A percentile compares a stretch with the other conserved stretches of the same genome.
These are phyloP conservation scores for Ophiostoma quercus DNA, from an alignment of 2,329 filamentous ascomycete species.

Conservation along the genomic window DNA sequence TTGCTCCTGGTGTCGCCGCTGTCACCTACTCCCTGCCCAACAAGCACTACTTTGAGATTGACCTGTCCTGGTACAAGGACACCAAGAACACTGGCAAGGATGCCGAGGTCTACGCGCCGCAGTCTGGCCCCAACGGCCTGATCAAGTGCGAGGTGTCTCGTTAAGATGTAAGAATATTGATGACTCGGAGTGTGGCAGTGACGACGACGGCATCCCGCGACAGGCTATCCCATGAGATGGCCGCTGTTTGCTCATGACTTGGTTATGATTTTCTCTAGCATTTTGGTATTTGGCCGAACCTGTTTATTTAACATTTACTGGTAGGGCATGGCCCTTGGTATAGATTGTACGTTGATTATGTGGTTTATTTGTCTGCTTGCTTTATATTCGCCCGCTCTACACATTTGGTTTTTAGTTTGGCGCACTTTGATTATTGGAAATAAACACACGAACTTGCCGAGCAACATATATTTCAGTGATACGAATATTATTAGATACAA, in stretches of 20 bases:
- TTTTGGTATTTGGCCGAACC: not conserved
- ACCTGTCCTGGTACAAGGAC: conserved; percentile 94
- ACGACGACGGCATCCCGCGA: not conserved
- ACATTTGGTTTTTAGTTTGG: not conserved
- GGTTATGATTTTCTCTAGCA: not conserved
- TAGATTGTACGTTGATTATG: not conserved
- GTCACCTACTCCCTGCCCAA: conserved; percentile 87
- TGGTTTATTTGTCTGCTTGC: not conserved
- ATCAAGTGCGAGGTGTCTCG: conserved; percentile 88
- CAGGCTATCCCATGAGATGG: not conserved
- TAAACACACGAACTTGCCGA: not conserved
- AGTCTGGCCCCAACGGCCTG: conserved; percentile 87
- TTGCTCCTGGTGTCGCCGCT: conserved; percentile 62
- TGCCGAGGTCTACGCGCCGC: conserved; percentile 91
- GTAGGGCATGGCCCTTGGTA: not conserved
- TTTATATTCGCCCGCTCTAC: not conserved
- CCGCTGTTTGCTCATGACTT: not conserved
- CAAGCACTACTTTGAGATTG: conserved; percentile 98
- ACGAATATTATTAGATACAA: too few relatives aligned
- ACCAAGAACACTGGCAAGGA: conserved; percentile 92
- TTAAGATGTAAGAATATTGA: conserved; percentile 17
- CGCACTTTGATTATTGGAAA: not conserved
- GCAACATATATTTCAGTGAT: not conserved
- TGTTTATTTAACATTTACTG: not conserved
- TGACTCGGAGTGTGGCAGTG: not conserved